Evolutionary conservation across 31 red algal genomes (phyloP), one percentile per base, ranked within the genome.

Genomic region (Endocladia muricata): DNA sequence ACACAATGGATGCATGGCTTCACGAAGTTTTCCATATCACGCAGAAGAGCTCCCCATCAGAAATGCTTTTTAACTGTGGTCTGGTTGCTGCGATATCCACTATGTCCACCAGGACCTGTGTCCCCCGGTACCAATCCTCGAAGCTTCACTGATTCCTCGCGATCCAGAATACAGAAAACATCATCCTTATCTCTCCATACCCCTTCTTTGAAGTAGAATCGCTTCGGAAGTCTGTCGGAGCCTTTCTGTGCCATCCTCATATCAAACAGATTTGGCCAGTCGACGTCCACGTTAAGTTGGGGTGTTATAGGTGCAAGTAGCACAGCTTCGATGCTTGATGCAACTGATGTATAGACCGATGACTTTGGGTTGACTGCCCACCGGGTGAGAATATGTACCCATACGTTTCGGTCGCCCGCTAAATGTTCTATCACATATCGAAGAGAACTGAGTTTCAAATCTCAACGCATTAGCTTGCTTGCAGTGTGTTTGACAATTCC

Each of bases 391-490:
- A 74, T 30, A 37, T 35, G 21, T 11, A 48, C 44, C 70, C 0
- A 74, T 19, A 74, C 70, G 32, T 74, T 74, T 28, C 70, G 40
- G 44, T 74, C 44, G 4, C 0, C 61, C 33, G 61, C 21, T 0
- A 67, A 35, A 0, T 28, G 9, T 0, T 67, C 61, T 26, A 67
- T 33, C 3, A 49, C 29, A 28, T 74, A 56, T 28, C 51, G 1
- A 30, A 29, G 56, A 9, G 37, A 41, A 0, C 22, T 56, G 29
- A 74, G 42, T 9, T 74, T 55, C 11, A 74, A 19, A 55, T 41
- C 70, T 48, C 42, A 56, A 3, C 42, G 40, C 68, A 74, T 74
- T 29, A 74, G 2, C 7, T 74, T 74, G 9, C 56, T 51, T 19
- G 22, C 30, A 21, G 47, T 74, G 22, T 56, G 43, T 2, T 48